Conservation (phyloP, 306 rosid species). For the Cucumis hystrix region DNA sequence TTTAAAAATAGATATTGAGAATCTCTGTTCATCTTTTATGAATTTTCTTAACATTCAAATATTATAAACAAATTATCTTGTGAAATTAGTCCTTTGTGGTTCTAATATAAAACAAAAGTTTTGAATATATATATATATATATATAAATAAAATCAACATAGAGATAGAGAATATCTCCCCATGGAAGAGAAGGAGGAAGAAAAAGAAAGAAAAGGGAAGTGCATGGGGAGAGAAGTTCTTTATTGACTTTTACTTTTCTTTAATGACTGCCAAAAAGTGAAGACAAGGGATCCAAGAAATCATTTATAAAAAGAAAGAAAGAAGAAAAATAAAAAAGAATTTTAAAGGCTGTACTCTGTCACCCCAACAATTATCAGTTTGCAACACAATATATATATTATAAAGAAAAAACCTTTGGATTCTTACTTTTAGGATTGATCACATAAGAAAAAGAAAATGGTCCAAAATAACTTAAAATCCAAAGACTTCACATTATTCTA, state of each 20-base stretch:
- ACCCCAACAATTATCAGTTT: background rate
- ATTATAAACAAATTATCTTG: too few relatives aligned
- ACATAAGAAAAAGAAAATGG: slow-evolving; percentile 2
- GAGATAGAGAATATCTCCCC: background rate
- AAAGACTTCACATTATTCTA: too few relatives aligned
- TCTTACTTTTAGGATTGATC: background rate
- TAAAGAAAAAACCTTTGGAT: background rate
- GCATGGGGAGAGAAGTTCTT: background rate
- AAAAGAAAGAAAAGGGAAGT: background rate
- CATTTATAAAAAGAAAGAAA: too few relatives aligned
- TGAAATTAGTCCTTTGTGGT: too few relatives aligned
- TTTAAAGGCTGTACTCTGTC: background rate
- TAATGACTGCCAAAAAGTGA: background rate
- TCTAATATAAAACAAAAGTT: too few relatives aligned
- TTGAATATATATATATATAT: too few relatives aligned
- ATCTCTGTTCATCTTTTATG: too few relatives aligned
- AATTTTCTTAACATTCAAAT: too few relatives aligned
- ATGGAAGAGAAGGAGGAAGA: too few relatives aligned
- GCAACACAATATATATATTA: background rate
- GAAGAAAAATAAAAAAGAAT: background rate
- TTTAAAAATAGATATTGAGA: too few relatives aligned
- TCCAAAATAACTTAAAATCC: too few relatives aligned
- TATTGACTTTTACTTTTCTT: background rate
- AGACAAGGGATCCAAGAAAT: background rate
- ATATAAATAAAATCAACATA: background rate